A percentile compares a stretch with the other conserved stretches of the same genome.
Conservation (phyloP, 108 stramenopile genomes). For the Bacterosira constricta region DNA sequence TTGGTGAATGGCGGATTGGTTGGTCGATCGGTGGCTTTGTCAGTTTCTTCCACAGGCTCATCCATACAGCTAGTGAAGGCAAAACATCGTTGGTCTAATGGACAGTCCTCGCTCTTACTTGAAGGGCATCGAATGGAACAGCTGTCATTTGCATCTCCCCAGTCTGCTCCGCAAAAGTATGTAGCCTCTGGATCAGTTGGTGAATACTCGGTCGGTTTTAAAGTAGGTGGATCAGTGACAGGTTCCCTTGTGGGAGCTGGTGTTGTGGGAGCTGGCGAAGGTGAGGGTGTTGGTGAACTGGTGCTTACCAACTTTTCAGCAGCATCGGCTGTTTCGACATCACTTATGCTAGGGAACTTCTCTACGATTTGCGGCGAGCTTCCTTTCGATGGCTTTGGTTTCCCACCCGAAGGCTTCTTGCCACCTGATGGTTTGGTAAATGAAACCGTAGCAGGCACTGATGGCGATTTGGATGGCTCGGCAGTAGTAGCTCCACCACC, state of each 20-base stretch:
- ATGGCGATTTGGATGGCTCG: not conserved
- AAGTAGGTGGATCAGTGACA: constrained; percentile 13
- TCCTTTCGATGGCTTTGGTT: constrained; percentile 15
- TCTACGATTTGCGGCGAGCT: not conserved
- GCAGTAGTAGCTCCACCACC: not conserved
- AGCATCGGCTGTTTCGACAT: too few relatives aligned
- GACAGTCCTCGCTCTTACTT: constrained; percentile 48
- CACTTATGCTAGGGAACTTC: not conserved
- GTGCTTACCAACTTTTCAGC: too few relatives aligned
- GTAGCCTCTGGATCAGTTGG: constrained; percentile 35
- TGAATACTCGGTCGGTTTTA: constrained; percentile 5
- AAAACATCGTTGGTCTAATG: constrained; percentile 29
- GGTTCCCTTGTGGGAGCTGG: not conserved
- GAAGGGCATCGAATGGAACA: constrained; percentile 39
- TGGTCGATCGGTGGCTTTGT: not conserved
- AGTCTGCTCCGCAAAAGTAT: constrained; percentile 41
- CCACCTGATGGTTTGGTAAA: constrained; percentile 36
- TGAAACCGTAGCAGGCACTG: not conserved
- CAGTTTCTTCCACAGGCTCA: not conserved
- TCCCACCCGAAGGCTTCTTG: constrained; percentile 35
- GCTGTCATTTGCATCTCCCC: constrained; percentile 36
- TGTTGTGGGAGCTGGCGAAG: not conserved
- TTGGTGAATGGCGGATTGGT: not conserved
- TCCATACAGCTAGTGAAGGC: constrained; percentile 41
- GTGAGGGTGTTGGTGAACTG: not conserved